Evolutionary conservation across 352 stramenopile genomes (phyloP).

Genomic region (Pythium dissotocum): DNA sequence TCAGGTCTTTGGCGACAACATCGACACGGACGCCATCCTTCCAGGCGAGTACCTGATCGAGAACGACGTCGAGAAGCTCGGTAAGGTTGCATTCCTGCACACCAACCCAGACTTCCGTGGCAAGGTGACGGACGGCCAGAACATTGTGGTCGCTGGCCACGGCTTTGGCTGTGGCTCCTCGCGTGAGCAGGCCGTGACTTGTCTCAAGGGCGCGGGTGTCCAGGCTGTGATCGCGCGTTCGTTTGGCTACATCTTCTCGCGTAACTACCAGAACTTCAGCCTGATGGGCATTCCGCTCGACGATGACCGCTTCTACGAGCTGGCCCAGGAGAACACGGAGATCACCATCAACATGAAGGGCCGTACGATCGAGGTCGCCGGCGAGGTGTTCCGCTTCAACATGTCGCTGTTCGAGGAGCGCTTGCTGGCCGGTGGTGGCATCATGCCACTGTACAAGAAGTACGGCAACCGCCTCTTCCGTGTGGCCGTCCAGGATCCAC

Average conservation of each 20-base stretch:
- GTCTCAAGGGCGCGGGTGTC: slow-evolving; percentile 78
- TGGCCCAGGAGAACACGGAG: slow-evolving; percentile 70
- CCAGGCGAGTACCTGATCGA: slow-evolving; percentile 80
- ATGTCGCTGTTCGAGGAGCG: slow-evolving; percentile 88
- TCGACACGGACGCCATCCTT: slow-evolving; percentile 88
- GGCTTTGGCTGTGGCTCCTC: slow-evolving; percentile 86
- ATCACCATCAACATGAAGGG: slow-evolving; percentile 85
- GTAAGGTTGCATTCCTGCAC: slow-evolving; percentile 83
- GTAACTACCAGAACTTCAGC: slow-evolving; percentile 88
- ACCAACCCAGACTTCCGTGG: slow-evolving; percentile 86
- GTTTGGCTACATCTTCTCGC: slow-evolving; percentile 88
- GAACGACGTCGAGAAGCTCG: slow-evolving; percentile 84
- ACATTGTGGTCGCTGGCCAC: slow-evolving; percentile 75
- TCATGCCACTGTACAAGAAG: slow-evolving; percentile 89
- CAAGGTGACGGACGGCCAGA: slow-evolving; percentile 73
- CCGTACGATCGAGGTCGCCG: slow-evolving; percentile 77
- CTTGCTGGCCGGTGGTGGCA: slow-evolving; percentile 74
- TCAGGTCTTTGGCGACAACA: slow-evolving; percentile 89
- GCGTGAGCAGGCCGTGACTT: slow-evolving; percentile 81
- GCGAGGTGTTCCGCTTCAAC: slow-evolving; percentile 80
- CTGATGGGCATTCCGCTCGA: slow-evolving; percentile 79
- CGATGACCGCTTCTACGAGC: slow-evolving; percentile 81
- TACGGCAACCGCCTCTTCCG: slow-evolving; percentile 86
- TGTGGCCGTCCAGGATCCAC: slow-evolving; percentile 72
- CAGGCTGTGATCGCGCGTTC: slow-evolving; percentile 82